These are phyloP conservation scores for Diddensiella transvaalensis DNA, from an alignment of 805 yeast species.

Conservation along the genomic window DNA sequence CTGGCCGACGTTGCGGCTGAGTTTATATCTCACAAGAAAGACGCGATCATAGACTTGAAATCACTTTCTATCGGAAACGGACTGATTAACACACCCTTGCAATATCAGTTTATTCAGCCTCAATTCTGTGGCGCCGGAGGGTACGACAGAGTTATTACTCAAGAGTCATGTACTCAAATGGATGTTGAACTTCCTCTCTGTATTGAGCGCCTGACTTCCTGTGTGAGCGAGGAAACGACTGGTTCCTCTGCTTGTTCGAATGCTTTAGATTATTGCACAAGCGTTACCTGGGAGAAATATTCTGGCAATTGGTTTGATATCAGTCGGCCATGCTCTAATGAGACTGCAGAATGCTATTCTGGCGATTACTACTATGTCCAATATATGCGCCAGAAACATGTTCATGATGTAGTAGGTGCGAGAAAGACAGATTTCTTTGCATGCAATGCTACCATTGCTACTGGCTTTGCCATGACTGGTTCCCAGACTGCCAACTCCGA, in stretches of 20 bases:
- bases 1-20: constrained; percentile 73
- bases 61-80: constrained; percentile 92
- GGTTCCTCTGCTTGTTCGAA: constrained; percentile 76
- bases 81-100: constrained; percentile 76
- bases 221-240: constrained; percentile 62
- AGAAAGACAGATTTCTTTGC: constrained; percentile 62
- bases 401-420: constrained; percentile 76
- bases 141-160: constrained; percentile 55
- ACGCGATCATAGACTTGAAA: constrained; percentile 57
- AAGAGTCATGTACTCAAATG: constrained; percentile 68
- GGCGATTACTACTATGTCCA: constrained; percentile 67
- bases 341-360: constrained; percentile 59
- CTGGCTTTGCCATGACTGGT: constrained; percentile 75
- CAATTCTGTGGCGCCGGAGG: constrained; percentile 95
- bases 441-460: constrained; percentile 64
- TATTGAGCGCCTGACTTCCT: constrained; percentile 54
- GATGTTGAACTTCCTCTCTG: constrained; percentile 61
- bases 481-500: constrained; percentile 89
- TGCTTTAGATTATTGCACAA: constrained; percentile 77
- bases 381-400: constrained; percentile 70
- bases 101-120: constrained; percentile 74
- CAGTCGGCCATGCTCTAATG: constrained; percentile 42
- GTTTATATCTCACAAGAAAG: constrained; percentile 40
- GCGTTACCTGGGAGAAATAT: constrained; percentile 57
- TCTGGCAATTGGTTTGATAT: constrained; percentile 68